Evolutionary conservation across 371 early-diverging fungal genomes (phyloP).

Genomic region (Circinella minor): DNA sequence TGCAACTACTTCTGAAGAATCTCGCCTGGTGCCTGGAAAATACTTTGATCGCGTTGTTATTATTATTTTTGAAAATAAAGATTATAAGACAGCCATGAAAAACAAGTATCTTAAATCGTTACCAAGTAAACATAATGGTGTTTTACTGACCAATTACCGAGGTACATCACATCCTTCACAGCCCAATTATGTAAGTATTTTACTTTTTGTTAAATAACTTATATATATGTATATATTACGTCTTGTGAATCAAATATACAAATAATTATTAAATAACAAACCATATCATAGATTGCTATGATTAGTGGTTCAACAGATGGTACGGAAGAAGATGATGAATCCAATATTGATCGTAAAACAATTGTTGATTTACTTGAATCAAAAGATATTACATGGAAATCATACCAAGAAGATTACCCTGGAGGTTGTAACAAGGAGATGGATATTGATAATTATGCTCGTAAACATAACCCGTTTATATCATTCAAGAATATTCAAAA

Average conservation of each 20-base stretch:
- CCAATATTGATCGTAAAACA: conserved; percentile 39
- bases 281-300: conserved; percentile 32
- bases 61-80: conserved; percentile 56
- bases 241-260: background rate
- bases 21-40: conserved; percentile 28
- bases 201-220: background rate
- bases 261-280: background rate
- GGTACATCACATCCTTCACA: conserved; percentile 48
- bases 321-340: conserved; percentile 44
- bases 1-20: background rate
- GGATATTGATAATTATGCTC: conserved; percentile 38
- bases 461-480: conserved; percentile 70
- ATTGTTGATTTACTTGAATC: conserved; percentile 70
- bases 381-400: conserved; percentile 66
- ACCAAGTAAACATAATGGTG: conserved; percentile 30
- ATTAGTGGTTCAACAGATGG: conserved; percentile 54
- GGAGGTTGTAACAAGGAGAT: conserved; percentile 43
- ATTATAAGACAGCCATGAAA: conserved; percentile 40
- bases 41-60: conserved; percentile 53
- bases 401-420: conserved; percentile 68
- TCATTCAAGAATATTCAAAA: conserved; percentile 53
- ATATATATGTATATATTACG: too few species aligned
- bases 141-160: conserved; percentile 39
- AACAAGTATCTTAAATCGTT: conserved; percentile 40
- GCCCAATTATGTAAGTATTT: conserved; percentile 42